phyloP scores from a whole-genome alignment of 2,329 filamentous ascomycete species.

The Ambrosiella cleistominuta region DNA sequence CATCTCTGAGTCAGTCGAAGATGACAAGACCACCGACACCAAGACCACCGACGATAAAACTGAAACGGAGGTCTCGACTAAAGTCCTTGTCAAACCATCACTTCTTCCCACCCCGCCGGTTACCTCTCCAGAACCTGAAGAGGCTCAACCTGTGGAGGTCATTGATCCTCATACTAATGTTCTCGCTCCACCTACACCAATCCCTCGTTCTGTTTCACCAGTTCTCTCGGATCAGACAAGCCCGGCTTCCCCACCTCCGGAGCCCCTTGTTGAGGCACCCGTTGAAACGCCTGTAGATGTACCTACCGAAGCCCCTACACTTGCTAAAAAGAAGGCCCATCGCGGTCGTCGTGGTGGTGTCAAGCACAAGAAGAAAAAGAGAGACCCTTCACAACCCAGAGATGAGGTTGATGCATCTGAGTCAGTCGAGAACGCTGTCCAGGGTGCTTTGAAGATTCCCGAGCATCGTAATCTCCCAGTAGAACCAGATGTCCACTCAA shows the following conservation, averaged over 20 bases:
- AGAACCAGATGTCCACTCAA: conserved; percentile 44
- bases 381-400: conserved; percentile 34
- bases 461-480: conserved; percentile 27
- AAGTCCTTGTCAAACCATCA: background rate
- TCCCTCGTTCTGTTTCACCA: background rate
- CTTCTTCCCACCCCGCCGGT: background rate
- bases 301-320: conserved; percentile 13
- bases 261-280: background rate
- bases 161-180: background rate
- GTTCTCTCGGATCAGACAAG: conserved; percentile 6
- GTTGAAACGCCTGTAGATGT: no score
- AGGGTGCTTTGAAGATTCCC: conserved; percentile 40
- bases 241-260: conserved; percentile 16
- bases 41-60: background rate
- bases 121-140: background rate
- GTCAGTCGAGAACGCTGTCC: conserved; percentile 43
- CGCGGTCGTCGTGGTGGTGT: conserved; percentile 55
- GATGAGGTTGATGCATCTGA: conserved; percentile 26
- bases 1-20: background rate
- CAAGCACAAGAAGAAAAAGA: conserved; percentile 43
- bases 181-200: background rate
- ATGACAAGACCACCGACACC: background rate
- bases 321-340: conserved; percentile 45
- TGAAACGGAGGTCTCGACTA: background rate
- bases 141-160: background rate